A percentile compares a stretch with the other conserved stretches of the same genome.
Conservation (phyloP, 345 rosid species). For the Physaria fendleri region DNA sequence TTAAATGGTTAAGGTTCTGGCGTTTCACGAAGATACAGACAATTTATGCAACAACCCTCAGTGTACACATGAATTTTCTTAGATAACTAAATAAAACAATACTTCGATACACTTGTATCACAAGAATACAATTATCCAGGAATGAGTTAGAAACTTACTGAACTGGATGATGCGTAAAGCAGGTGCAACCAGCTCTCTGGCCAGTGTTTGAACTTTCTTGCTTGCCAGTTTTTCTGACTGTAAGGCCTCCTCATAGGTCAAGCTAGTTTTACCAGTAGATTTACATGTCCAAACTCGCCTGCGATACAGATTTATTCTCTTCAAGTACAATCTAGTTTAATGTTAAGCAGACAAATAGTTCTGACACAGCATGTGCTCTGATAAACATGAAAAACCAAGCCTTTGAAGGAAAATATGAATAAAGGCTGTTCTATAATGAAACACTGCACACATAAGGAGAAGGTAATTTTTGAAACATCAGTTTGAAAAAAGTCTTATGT, state of each 20-base stretch:
- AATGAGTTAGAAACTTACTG: slow-evolving; percentile 45
- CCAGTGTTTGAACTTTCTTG: slow-evolving; percentile 72
- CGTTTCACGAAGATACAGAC: not conserved
- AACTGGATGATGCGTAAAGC: slow-evolving; percentile 65
- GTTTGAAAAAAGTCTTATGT: not conserved
- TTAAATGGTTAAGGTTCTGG: not conserved
- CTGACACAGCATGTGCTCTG: not conserved
- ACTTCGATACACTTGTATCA: not conserved
- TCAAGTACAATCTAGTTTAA: slow-evolving; percentile 56
- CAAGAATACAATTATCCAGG: slow-evolving; percentile 9
- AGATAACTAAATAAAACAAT: not conserved
- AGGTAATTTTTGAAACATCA: not conserved
- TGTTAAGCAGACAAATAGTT: slow-evolving; percentile 36
- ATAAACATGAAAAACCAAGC: slow-evolving; percentile 21
- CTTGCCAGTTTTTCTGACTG: slow-evolving; percentile 69
- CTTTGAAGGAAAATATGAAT: not conserved
- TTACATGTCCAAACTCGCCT: slow-evolving; percentile 81
- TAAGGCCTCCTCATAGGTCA: slow-evolving; percentile 96
- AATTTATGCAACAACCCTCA: not conserved
- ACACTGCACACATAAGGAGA: not conserved
- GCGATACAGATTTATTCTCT: slow-evolving; percentile 67
- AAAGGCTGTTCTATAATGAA: slow-evolving; percentile 4
- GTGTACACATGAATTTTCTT: not conserved
- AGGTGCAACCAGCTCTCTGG: slow-evolving; percentile 62
- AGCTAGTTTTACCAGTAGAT: slow-evolving; percentile 69